Evolutionary conservation across 1,139 yeast species (phyloP).

Genomic region (Yamadazyma friedrichii): DNA sequence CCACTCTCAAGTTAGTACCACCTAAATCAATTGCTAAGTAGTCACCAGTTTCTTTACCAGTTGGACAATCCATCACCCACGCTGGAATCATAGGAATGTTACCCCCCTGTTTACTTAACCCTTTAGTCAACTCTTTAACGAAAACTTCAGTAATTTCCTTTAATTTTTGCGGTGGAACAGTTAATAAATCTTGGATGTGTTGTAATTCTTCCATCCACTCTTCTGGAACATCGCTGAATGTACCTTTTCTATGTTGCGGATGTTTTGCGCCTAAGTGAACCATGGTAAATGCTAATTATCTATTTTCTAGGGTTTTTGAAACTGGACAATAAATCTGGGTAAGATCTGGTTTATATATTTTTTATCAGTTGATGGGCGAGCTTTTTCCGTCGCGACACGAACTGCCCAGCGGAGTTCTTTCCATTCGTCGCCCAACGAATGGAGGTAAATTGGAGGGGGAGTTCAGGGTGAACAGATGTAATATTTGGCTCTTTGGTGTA

Average conservation of each 20-base stretch:
- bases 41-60: constrained; percentile 86
- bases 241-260: constrained; percentile 80
- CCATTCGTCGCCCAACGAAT: background rate
- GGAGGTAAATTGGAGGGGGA: no score
- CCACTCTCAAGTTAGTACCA: constrained; percentile 92
- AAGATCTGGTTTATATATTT: background rate
- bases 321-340: background rate
- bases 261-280: constrained; percentile 83
- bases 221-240: constrained; percentile 73
- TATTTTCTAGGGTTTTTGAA: background rate
- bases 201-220: constrained; percentile 59
- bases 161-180: constrained; percentile 60
- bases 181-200: constrained; percentile 60
- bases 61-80: constrained; percentile 93
- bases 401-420: background rate
- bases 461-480: no score
- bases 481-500: no score
- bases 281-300: constrained; percentile 36
- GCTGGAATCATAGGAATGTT: constrained; percentile 96
- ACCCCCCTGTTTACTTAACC: constrained; percentile 72
- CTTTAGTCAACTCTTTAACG: constrained; percentile 69
- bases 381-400: constrained; percentile 2
- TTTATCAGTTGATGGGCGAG: constrained; percentile 5
- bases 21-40: constrained; percentile 93
- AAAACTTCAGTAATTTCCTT: constrained; percentile 64